Evolutionary conservation across 2,329 filamentous ascomycete genomes (phyloP).

Genomic region (Colletotrichum higginsianum): DNA sequence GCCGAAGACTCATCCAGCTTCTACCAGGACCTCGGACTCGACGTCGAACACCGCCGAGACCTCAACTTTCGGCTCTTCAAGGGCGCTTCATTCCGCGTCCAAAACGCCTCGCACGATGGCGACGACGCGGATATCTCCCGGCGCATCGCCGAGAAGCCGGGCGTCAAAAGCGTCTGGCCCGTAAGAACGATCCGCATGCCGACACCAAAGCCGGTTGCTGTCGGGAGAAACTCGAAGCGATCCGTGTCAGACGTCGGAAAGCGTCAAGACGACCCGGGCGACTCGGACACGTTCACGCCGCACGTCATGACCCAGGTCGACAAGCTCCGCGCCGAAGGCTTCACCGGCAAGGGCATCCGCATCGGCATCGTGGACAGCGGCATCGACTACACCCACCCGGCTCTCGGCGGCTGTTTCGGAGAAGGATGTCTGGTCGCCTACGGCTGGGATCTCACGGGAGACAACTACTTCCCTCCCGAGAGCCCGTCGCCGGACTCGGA

Average conservation of each 20-base stretch:
- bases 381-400: constrained; percentile 66
- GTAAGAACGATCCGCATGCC: constrained; percentile 44
- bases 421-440: constrained; percentile 61
- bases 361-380: constrained; percentile 60
- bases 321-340: constrained; percentile 57
- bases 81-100: constrained; percentile 44
- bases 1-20: constrained; percentile 23
- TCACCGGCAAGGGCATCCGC: constrained; percentile 60
- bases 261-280: constrained; percentile 1
- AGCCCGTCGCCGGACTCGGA: constrained; percentile 55
- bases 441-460: constrained; percentile 64
- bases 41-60: constrained; percentile 43
- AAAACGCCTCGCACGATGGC: constrained; percentile 46
- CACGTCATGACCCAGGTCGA: constrained; percentile 54
- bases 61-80: constrained; percentile 46
- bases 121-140: constrained; percentile 32
- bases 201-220: constrained; percentile 31
- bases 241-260: not conserved
- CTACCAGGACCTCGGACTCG: constrained; percentile 40
- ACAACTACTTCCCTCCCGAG: constrained; percentile 49
- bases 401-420: constrained; percentile 69
- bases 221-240: constrained; percentile 26
- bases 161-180: constrained; percentile 50
- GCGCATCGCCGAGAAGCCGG: constrained; percentile 45
- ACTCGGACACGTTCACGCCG: constrained; percentile 19